Base-by-base conservation (phyloP, 192 early-diverging fungal species). In the Coemansia sp. region DNA sequence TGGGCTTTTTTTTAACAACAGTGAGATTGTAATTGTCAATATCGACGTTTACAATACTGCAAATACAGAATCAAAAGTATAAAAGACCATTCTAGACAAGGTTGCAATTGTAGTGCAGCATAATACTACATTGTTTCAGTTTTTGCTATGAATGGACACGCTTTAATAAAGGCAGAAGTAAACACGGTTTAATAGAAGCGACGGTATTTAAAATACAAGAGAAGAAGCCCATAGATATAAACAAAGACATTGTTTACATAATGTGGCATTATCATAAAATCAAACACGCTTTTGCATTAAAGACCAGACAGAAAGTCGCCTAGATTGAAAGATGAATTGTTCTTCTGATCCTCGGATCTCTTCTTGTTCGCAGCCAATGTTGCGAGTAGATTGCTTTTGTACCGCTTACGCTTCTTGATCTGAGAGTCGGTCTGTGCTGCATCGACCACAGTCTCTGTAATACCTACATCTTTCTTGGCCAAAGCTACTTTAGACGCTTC, bases 311-410 rank as follows among this genome's bases (percentile, higher is more conserved):
- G 53, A 66, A 82, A 82, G 65, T 77, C 66, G 12, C 41, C 63
- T 11, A 82, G 69, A 9, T 68, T 74, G 48, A 82, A 68, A 44
- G 71, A 13, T 10, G 65, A 43, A 23, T 45, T 61, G 13, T 42
- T 68, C 57, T 58, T 59, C 39, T 82, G 71, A 18, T 69, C 68
- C 44, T 76, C 75, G 12, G 43, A 45, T 54, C 74, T 82, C 21
- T 77, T 82, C 58, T 77, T 76, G 71, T 74, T 82, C 11, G 74
- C 71, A 18, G 79, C 71, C 38, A 82, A 71, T 6, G 65, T 65
- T 1, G 79, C 79, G 49, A 82, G 52, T 9, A 82, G 66, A 15
- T 77, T 77, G 68, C 74, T 77, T 18, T 82, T 82, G 69, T 77
- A 52, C 38, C 67, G 64, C 44, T 82, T 82, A 68, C 79, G 79